These are phyloP conservation scores for Blastomyces parvus DNA, from an alignment of 2,329 filamentous ascomycete genomes.

Conservation along the genomic window DNA sequence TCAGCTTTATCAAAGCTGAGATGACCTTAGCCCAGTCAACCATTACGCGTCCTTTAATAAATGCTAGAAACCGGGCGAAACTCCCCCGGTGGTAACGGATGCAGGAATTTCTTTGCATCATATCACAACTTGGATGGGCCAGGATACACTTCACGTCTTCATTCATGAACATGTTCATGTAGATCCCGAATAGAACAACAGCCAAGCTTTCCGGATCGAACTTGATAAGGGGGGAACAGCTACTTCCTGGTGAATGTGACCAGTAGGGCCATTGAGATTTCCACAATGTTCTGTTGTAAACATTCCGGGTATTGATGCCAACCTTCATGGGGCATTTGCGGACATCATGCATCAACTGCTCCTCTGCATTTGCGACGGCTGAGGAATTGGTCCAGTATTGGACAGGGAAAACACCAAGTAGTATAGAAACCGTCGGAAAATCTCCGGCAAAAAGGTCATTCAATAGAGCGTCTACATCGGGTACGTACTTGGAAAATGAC, in stretches of 20 bases:
- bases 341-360: conserved; percentile 26
- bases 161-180: conserved; percentile 38
- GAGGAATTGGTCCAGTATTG: conserved; percentile 43
- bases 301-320: conserved; percentile 19
- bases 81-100: conserved; percentile 21
- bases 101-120: conserved; percentile 9
- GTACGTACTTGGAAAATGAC: conserved; percentile 30
- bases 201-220: conserved; percentile 35
- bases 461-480: conserved; percentile 26
- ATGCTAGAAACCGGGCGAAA: conserved; percentile 20
- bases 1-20: conserved; percentile 8
- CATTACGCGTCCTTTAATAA: conserved; percentile 18
- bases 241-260: conserved; percentile 14
- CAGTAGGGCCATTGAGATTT: conserved; percentile 9
- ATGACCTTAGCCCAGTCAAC: conserved; percentile 16
- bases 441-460: conserved; percentile 41
- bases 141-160: conserved; percentile 26
- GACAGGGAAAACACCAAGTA: conserved; percentile 44
- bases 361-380: conserved; percentile 21
- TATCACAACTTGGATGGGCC: conserved; percentile 5
- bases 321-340: conserved; percentile 12
- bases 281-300: conserved; percentile 15
- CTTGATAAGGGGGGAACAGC: conserved; percentile 4
- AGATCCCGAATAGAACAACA: conserved; percentile 34
- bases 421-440: conserved; percentile 38